These are phyloP conservation scores for Clohesyomyces aquaticus DNA, from an alignment of 495 filamentous ascomycete genomes.

Conservation along the genomic window DNA sequence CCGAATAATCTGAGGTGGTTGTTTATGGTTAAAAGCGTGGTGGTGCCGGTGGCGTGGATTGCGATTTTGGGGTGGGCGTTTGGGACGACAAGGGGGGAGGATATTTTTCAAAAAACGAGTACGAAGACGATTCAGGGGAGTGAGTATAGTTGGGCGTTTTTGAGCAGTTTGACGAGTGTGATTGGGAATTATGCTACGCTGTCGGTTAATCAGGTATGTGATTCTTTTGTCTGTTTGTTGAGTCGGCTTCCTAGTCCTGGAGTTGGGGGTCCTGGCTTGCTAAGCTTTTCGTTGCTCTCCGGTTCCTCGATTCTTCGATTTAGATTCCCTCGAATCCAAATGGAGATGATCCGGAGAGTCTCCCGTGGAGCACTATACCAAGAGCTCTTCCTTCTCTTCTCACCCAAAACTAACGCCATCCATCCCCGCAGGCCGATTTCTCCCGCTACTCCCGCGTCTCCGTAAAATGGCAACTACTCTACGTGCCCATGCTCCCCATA, in stretches of 20 bases:
- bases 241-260: too few species aligned
- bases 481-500: constrained; percentile 62
- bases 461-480: constrained; percentile 57
- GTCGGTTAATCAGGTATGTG: constrained; percentile 43
- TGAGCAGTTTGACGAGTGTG: constrained; percentile 40
- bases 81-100: constrained; percentile 53
- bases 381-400: too few species aligned
- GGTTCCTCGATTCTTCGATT: too few species aligned
- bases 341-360: too few species aligned
- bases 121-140: constrained; percentile 50
- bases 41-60: constrained; percentile 57
- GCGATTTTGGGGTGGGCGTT: constrained; percentile 60
- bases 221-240: too few species aligned
- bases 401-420: too few species aligned
- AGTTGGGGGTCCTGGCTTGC: too few species aligned
- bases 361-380: too few species aligned
- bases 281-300: too few species aligned
- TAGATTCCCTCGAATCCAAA: too few species aligned
- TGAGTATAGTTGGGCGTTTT: constrained; percentile 48
- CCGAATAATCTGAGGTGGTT: constrained; percentile 61
- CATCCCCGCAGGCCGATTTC: constrained; percentile 62
- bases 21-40: constrained; percentile 62
- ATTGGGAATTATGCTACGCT: constrained; percentile 46
- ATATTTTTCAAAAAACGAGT: constrained; percentile 53
- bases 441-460: constrained; percentile 58